Conservation (phyloP, 805 yeast genomes). For the Lipomyces yamanashiensis region DNA sequence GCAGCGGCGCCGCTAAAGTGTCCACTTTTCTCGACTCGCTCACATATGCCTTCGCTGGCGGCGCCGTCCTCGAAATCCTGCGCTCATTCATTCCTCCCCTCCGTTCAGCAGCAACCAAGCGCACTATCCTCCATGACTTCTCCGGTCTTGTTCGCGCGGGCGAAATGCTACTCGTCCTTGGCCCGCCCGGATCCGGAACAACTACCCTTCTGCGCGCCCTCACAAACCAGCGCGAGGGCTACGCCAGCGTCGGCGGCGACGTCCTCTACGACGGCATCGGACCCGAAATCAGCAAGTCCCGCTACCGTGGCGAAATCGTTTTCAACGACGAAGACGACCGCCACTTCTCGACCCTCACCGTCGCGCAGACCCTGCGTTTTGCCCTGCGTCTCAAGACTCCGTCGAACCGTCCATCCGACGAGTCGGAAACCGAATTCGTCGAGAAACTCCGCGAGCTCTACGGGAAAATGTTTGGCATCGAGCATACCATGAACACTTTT, state of each 20-base stretch:
- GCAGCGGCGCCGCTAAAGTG: slow-evolving; percentile 23
- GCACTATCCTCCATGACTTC: slow-evolving; percentile 40
- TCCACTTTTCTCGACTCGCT: slow-evolving; percentile 26
- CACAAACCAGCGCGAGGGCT: slow-evolving; percentile 50
- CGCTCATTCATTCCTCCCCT: slow-evolving; percentile 17
- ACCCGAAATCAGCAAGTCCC: slow-evolving; percentile 61
- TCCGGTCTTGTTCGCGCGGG: slow-evolving; percentile 59
- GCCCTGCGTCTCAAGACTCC: slow-evolving; percentile 69
- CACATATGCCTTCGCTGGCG: slow-evolving; percentile 20
- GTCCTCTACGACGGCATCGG: slow-evolving; percentile 65
- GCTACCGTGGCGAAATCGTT: slow-evolving; percentile 70
- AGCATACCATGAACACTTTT: slow-evolving; percentile 62
- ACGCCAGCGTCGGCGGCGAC: slow-evolving; percentile 54
- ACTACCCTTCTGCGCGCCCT: slow-evolving; percentile 52
- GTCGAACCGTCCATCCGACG: slow-evolving; percentile 59
- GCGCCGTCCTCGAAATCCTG: slow-evolving; percentile 6
- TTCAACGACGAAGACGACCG: slow-evolving; percentile 71
- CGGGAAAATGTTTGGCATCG: slow-evolving; percentile 56
- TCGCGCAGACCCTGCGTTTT: slow-evolving; percentile 65
- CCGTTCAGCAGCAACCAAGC: slow-evolving; percentile 26
- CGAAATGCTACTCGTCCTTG: slow-evolving; percentile 70
- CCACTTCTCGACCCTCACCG: slow-evolving; percentile 72
- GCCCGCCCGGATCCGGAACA: slow-evolving; percentile 77
- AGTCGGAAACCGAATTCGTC: slow-evolving; percentile 58
- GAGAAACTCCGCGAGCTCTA: slow-evolving; percentile 57